Conservation (phyloP, 495 filamentous ascomycete genomes). For the Massariosphaeria phaeospora region DNA sequence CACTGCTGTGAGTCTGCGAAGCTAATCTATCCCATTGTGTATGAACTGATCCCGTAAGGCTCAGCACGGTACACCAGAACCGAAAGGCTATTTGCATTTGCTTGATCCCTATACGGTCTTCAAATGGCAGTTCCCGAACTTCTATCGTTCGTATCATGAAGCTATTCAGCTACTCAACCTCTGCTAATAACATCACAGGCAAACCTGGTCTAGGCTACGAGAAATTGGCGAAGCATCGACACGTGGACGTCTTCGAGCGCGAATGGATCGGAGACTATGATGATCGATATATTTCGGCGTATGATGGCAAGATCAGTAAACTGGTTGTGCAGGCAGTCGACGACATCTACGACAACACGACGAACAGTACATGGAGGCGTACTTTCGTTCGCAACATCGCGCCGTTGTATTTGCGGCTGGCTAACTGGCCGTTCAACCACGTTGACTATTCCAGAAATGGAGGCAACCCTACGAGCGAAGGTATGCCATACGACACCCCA, state of each 20-base stretch:
- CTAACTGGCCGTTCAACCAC: constrained; percentile 23
- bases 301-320: constrained; percentile 19
- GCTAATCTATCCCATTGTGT: too few species aligned
- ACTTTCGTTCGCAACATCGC: constrained; percentile 23
- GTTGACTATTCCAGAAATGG: constrained; percentile 10
- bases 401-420: constrained; percentile 16
- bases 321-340: constrained; percentile 24
- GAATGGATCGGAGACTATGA: constrained; percentile 14
- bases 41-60: too few species aligned
- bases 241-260: constrained; percentile 9
- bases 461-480: constrained; percentile 7
- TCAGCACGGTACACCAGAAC: too few species aligned
- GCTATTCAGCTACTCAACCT: neutral
- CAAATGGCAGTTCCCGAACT: constrained; percentile 1
- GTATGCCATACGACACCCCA: neutral
- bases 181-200: neutral
- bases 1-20: too few species aligned
- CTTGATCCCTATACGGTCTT: constrained; percentile 10
- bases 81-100: constrained; percentile 8
- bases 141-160: constrained; percentile 12
- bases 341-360: constrained; percentile 18
- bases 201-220: constrained; percentile 12
- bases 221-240: constrained; percentile 5
- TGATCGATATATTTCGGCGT: constrained; percentile 22
- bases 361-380: constrained; percentile 21